Evolutionary conservation across 495 filamentous ascomycete species (phyloP), one percentile per base, ranked within the genome.

Genomic region (Penicillium chermesinum): DNA sequence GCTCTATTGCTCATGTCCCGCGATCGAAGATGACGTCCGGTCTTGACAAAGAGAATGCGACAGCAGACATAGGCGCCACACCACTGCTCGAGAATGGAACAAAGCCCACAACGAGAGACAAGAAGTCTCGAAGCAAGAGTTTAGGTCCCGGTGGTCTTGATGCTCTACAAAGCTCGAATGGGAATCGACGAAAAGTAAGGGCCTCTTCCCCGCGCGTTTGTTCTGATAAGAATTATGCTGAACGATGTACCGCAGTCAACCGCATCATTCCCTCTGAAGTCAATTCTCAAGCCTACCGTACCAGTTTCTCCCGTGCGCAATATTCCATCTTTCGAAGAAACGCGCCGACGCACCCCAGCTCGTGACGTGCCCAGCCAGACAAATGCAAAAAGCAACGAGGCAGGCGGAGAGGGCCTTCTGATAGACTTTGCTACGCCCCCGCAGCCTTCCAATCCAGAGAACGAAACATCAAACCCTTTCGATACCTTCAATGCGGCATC

Each of bases 71-170:
- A 36, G 67, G 63, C 41, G 61, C 72, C 21, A 52, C 73, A 8
- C 57, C 53, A 22, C 54, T 63, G 10, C 53, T 61, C 7, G 51
- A 18, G 20, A 38, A 35, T 18, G 65, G 62, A 52, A 68, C 65
- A 45, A 74, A 60, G 55, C 19, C 48, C 18, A 63, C 59, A 49
- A 53, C 65, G 7, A 74, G 73, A 40, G 67, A 75, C 13, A 88
- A 85, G 66, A 95, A 94, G 67, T 87, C 83, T 27, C 81, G 93
- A 41, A 96, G 93, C 65, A 96, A 96, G 68, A 96, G 90, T 63
- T 80, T 98, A 50, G 93, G 93, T 1, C 91, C 91, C 17, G 93
- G 90, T 16, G 88, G 91, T 42, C 68, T 96, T 25, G 89, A 90
- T 71, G 82, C 81, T 43, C 74, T 95, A 35, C 88, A 89, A 63